Percentiles rank a stretch among this genome's conserved stretches.
Evolutionary conservation across 495 filamentous ascomycete species (phyloP).

Genomic region (Parmelia sp.): DNA sequence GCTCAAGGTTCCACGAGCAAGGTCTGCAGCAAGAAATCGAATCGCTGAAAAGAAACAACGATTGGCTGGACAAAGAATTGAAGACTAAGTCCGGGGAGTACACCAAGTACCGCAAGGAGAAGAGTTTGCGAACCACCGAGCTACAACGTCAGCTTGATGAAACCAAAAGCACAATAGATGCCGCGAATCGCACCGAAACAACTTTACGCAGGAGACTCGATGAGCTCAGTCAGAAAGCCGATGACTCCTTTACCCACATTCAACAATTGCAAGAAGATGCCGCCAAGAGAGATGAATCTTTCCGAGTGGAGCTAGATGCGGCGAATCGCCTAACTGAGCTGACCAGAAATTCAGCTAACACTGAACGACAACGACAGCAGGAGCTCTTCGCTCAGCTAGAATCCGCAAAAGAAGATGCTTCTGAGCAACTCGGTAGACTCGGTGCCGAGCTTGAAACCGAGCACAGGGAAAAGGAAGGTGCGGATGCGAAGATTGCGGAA

Average conservation of each 20-base stretch:
- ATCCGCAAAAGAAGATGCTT: constrained; percentile 70
- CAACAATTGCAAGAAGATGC: constrained; percentile 80
- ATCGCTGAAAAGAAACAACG: constrained; percentile 75
- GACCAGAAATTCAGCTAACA: constrained; percentile 74
- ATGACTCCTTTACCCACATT: constrained; percentile 72
- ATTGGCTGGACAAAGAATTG: constrained; percentile 85
- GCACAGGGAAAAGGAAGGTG: constrained; percentile 59
- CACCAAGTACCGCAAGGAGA: constrained; percentile 90
- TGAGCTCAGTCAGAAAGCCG: constrained; percentile 76
- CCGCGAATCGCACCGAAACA: constrained; percentile 70
- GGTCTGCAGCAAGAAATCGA: constrained; percentile 83
- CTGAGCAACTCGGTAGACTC: constrained; percentile 70
- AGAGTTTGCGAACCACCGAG: constrained; percentile 74
- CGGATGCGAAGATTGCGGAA: constrained; percentile 64
- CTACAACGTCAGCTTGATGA: constrained; percentile 88
- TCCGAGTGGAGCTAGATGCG: constrained; percentile 74
- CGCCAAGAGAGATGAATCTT: constrained; percentile 69
- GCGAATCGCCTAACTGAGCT: constrained; percentile 74
- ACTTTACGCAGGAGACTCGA: constrained; percentile 71
- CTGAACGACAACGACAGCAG: constrained; percentile 70
- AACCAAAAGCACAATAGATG: constrained; percentile 63
- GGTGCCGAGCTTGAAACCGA: constrained; percentile 78
- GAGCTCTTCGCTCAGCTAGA: constrained; percentile 75
- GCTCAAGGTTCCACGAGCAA: constrained; percentile 80
- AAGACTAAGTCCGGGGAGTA: constrained; percentile 81